Percentiles rank a stretch among this genome's conserved stretches.
phyloP scores from a whole-genome alignment of 306 rosid species.

The Neltuma alba region DNA sequence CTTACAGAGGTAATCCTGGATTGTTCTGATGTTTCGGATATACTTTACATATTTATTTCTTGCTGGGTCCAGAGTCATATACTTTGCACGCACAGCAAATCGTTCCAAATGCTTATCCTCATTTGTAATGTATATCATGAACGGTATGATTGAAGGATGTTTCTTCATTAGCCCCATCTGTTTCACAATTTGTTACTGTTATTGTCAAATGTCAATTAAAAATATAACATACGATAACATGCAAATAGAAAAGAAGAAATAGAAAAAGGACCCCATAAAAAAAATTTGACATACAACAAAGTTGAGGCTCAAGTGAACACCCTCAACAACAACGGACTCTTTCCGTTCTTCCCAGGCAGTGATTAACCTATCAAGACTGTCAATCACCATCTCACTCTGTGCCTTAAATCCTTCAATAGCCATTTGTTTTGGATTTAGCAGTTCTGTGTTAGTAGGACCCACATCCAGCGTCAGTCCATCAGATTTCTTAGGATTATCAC shows the following conservation, averaged over 20 bases:
- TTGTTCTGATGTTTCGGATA: conserved; percentile 90
- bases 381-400: conserved; percentile 99
- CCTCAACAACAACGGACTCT: conserved; percentile 95
- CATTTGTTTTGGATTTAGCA: conserved; percentile 82
- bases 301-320: conserved; percentile 96
- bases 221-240: conserved; percentile 1
- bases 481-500: conserved; percentile 49
- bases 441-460: conserved; percentile 50
- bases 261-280: conserved; percentile 14
- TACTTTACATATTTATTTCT: conserved; percentile 96
- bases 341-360: conserved; percentile 97
- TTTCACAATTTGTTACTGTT: conserved; percentile 27
- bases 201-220: conserved; percentile 26
- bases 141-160: conserved; percentile 93
- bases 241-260: not conserved
- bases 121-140: conserved; percentile 88
- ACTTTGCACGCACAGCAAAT: conserved; percentile 98
- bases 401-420: conserved; percentile 96
- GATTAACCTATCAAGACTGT: conserved; percentile 97
- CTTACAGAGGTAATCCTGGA: conserved; percentile 95
- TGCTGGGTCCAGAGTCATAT: conserved; percentile 96
- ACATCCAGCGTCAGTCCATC: conserved; percentile 41
- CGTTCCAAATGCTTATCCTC: conserved; percentile 97
- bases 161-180: conserved; percentile 99
- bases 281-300: conserved; percentile 68